Base-by-base conservation (phyloP, 2,329 filamentous ascomycete species). In the Aspergillus sp. region DNA sequence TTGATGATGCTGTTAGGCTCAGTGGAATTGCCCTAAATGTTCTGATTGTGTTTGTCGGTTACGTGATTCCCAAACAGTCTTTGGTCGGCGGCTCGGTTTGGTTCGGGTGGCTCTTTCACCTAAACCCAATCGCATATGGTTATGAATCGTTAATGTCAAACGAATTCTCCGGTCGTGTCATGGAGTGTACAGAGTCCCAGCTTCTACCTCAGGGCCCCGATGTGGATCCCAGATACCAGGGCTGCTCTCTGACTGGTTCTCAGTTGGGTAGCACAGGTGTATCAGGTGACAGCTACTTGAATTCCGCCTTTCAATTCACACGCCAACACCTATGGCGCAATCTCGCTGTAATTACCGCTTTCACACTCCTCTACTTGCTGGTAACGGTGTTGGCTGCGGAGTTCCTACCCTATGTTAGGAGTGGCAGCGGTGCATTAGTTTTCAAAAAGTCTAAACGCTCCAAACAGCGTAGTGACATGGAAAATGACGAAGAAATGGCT, bases 291-390 rank as follows among this genome's bases (percentile, higher is more conserved):
- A 65, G 67, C 19, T 86, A 85, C 53, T 58, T 85, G 2, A 52
- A 67, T 7, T 70, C 71, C 1, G 72, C 73, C 6, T 85, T 78
- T 61, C 68, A 74, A 36, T 84, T 83, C 54, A 73, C 73, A 0
- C 69, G 79, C n/a, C 67, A 66, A 27, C 73, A 85, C 54, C 64
- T 85, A 0, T 85, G 82, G 73, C 80, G 87, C 3, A 90, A 91
- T 60, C 89, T 87, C 56, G 87, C 85, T 27, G 82, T 90, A 3
- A 67, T 93, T 1, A 81, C 90, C 53, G 87, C 84, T 0, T 93
- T 88, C 52, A 78, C 81, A 1, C 72, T 87, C 1, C 75, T 89
- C 5, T 94, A 91, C 57, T 78, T 94, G 9, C 52, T 83, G 8
- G 66, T 91, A 29, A 91, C 87, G 0, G 76, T 85, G 5, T 52